Conservation (phyloP, 495 filamentous ascomycete genomes). For the Penicillium samsonianum region DNA sequence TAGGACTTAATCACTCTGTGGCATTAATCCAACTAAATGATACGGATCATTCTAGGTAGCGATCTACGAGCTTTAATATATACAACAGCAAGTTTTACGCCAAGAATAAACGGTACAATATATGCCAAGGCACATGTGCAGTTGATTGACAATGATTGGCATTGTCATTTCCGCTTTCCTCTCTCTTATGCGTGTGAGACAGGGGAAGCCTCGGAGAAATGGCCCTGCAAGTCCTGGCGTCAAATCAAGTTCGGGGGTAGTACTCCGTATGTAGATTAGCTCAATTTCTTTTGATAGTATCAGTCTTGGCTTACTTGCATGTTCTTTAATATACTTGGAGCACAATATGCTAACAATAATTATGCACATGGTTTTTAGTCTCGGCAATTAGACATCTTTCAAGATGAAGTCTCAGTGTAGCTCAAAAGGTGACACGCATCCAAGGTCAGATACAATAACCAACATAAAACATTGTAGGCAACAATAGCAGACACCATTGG, state of each 20-base stretch:
- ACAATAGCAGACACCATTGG: constrained; percentile 37
- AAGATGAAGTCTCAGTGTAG: constrained; percentile 23
- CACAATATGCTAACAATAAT: not conserved
- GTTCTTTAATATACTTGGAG: not conserved
- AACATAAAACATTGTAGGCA: constrained; percentile 35
- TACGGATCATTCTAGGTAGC: too few relatives aligned
- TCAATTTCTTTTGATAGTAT: not conserved
- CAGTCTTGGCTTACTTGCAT: not conserved
- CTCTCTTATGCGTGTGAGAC: constrained; percentile 1
- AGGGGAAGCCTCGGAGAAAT: not conserved
- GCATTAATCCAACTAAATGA: not conserved
- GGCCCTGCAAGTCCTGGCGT: not conserved
- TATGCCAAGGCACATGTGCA: not conserved
- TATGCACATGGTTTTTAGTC: not conserved
- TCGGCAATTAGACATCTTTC: not conserved
- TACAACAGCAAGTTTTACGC: not conserved
- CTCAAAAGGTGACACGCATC: constrained; percentile 35
- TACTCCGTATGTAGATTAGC: not conserved
- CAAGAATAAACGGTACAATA: not conserved
- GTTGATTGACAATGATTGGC: constrained; percentile 10
- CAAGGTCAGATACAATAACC: constrained; percentile 43
- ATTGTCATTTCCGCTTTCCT: not conserved
- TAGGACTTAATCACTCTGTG: not conserved
- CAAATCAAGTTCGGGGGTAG: not conserved
- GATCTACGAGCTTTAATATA: not conserved